Base-by-base conservation (phyloP, 169 alveolate genomes). In the Cryptosporidium felis region DNA sequence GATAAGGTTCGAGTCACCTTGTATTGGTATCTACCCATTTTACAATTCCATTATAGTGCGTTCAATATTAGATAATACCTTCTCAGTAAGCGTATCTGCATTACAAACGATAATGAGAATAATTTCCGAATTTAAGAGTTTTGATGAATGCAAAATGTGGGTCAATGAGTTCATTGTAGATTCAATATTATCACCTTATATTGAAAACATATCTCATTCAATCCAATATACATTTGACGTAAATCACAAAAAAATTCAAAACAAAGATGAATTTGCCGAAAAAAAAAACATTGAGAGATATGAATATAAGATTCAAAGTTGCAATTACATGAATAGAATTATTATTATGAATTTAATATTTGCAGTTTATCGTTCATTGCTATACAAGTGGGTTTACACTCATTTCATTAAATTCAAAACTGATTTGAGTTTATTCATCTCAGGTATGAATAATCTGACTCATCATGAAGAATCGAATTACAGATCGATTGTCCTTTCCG, bases 31-130 rank as follows among this genome's bases (percentile, higher is more conserved):
- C 40, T 36, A 44, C 41, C 66, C 63, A 32, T 53, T 74, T 47
- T 74, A 49, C 40, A 56, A 74, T 53, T 49, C 66, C 5, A 74
- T 74, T 18, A 74, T 74, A 53, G 40, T 74, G 6, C 67, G 85
- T 36, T 49, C 67, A 12, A 74, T 49, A 53, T 26, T 74, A 53
- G 85, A 74, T 38, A 18, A 65, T 8, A 53, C 85, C 9, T 61
- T 53, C 32, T 32, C 85, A 16, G 65, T 74, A 36, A 74, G 44
- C 28, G 41, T 74, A 26, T 74, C 60, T 53, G 85, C 67, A 26
- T 12, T 74, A 59, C 85, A 74, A 53, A 36, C 85, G 41, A 53
- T 74, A 16, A 74, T 56, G 74, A 40, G 49, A 21, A 74, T 74
- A 3, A 53, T 74, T 53, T 49, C 65, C 1, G 58, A 28, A 26